Conservation (phyloP, 108 stramenopile species). For the Nitzschia inconspicua region DNA sequence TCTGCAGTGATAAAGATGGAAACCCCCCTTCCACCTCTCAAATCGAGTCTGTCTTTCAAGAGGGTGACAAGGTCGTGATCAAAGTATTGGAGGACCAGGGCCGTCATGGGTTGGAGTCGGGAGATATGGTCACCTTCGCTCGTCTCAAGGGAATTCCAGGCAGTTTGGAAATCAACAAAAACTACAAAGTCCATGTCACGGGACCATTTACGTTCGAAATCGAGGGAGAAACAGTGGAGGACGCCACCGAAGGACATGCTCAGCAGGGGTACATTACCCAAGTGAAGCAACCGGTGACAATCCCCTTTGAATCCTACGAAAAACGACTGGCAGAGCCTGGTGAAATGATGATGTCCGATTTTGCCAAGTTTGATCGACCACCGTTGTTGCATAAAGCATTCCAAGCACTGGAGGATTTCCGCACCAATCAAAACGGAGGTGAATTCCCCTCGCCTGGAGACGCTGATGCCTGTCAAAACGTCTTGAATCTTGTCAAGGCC, state of each 20-base stretch:
- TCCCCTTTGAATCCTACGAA: conserved; percentile 81
- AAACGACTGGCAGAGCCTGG: conserved; percentile 77
- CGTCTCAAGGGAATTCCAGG: conserved; percentile 80
- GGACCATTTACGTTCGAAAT: conserved; percentile 94
- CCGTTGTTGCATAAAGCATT: conserved; percentile 86
- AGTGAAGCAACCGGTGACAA: conserved; percentile 87
- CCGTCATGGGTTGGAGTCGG: conserved; percentile 93
- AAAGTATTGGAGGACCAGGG: conserved; percentile 96
- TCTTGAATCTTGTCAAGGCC: conserved; percentile 68
- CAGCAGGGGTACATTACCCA: conserved; percentile 93
- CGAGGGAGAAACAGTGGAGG: conserved; percentile 23
- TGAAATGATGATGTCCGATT: conserved; percentile 95
- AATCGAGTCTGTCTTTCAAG: conserved; percentile 80
- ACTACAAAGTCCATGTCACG: conserved; percentile 79
- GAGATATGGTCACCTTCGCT: conserved; percentile 90
- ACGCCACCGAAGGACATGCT: background rate
- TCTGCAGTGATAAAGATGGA: conserved; percentile 90
- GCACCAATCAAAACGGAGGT: conserved; percentile 45
- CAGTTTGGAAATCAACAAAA: conserved; percentile 47
- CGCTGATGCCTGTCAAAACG: conserved; percentile 54
- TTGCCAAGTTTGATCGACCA: conserved; percentile 96
- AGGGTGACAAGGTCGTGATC: conserved; percentile 70
- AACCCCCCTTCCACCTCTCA: conserved; percentile 88
- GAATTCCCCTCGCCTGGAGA: conserved; percentile 85
- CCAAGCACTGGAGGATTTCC: conserved; percentile 68